Evolutionary conservation across 495 filamentous ascomycete genomes (phyloP).

Genomic region (Hypomontagnella monticulosa): DNA sequence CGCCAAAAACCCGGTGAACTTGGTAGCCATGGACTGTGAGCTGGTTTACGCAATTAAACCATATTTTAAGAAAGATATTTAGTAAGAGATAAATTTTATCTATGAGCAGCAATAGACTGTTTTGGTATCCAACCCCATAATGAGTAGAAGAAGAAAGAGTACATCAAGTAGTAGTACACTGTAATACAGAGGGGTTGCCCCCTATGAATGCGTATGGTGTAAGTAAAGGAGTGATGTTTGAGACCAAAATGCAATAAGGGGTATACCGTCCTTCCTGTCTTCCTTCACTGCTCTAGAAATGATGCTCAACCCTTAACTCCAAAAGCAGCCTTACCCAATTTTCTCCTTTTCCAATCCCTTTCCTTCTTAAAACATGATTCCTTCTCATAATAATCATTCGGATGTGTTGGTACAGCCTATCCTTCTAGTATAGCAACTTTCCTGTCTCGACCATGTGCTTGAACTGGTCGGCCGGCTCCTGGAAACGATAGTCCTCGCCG

Average conservation of each 20-base stretch:
- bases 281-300: conserved; percentile 4
- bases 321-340: neutral
- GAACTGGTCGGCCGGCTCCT: conserved; percentile 54
- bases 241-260: conserved; percentile 10
- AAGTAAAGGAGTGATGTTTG: neutral
- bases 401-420: neutral
- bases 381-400: neutral
- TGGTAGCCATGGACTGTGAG: too few relatives aligned
- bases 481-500: conserved; percentile 50
- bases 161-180: neutral
- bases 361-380: neutral
- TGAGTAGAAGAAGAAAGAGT: neutral
- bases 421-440: conserved; percentile 50
- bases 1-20: too few relatives aligned
- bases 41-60: too few relatives aligned
- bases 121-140: neutral
- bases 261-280: conserved; percentile 9
- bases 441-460: conserved; percentile 53
- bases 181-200: neutral
- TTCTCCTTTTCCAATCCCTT: neutral
- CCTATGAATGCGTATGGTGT: neutral
- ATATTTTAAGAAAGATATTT: too few relatives aligned
- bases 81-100: too few relatives aligned
- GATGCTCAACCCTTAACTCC: conserved; percentile 1
- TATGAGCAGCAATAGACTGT: too few relatives aligned